Conservation (phyloP, 495 filamentous ascomycete species). For the Annulohypoxylon moriforme region DNA sequence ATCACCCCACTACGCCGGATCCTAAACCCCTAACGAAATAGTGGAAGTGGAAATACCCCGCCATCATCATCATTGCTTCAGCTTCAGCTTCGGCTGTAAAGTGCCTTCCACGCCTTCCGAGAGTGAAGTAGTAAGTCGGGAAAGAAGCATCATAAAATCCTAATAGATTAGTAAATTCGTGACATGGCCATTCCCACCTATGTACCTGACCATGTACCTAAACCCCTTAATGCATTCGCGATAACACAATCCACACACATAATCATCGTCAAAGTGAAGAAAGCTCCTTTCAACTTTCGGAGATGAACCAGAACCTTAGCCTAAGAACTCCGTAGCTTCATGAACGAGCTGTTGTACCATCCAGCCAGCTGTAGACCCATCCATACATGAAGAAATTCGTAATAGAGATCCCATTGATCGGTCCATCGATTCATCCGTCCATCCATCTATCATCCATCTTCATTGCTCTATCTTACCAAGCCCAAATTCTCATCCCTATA, state of each 20-base stretch:
- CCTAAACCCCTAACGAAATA: slow-evolving; percentile 10
- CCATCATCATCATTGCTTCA: slow-evolving; percentile 21
- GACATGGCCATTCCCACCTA: background rate
- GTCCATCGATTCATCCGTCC: background rate
- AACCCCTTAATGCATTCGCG: slow-evolving; percentile 17
- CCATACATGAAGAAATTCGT: slow-evolving; percentile 8
- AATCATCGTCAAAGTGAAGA: slow-evolving; percentile 9
- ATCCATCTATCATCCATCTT: slow-evolving; percentile 24
- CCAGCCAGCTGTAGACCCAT: background rate
- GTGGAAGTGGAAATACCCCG: slow-evolving; percentile 31
- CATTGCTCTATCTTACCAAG: slow-evolving; percentile 7
- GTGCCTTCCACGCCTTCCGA: background rate
- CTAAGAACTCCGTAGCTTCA: slow-evolving; percentile 31
- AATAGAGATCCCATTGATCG: background rate
- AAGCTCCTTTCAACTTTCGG: background rate
- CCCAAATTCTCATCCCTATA: background rate
- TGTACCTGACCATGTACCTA: background rate
- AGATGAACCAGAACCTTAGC: slow-evolving; percentile 10
- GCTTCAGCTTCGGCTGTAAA: background rate
- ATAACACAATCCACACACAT: slow-evolving; percentile 3
- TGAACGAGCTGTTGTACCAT: background rate
- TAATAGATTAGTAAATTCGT: background rate
- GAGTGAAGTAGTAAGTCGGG: background rate
- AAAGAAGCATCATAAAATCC: background rate
- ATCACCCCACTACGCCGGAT: slow-evolving; percentile 10